Evolutionary conservation across 1,139 yeast genomes (phyloP).

Genomic region (Suhomyces terraborum): DNA sequence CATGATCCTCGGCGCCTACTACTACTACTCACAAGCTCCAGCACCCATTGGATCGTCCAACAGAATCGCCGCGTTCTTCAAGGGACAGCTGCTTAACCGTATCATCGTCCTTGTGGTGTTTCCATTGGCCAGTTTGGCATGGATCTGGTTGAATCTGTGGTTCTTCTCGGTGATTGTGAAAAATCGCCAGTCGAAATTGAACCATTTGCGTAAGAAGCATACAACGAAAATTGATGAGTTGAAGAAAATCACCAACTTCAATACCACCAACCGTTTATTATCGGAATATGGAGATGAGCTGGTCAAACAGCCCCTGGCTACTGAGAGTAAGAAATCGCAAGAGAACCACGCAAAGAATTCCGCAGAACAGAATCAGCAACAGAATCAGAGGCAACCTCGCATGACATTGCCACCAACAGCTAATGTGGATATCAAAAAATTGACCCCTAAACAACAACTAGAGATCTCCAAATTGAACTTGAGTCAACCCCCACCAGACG

Average conservation of each 20-base stretch:
- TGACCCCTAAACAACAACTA: slow-evolving; percentile 6
- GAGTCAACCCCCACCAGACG: background rate
- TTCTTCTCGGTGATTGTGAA: slow-evolving; percentile 30
- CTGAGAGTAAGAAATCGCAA: background rate
- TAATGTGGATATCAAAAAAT: background rate
- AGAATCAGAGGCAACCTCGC: no score
- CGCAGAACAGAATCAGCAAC: background rate
- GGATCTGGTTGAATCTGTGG: slow-evolving; percentile 25
- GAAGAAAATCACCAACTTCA: slow-evolving; percentile 76
- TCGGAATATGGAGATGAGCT: slow-evolving; percentile 59
- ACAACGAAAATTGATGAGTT: slow-evolving; percentile 67
- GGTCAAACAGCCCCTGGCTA: slow-evolving; percentile 20
- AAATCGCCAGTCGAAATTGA: slow-evolving; percentile 22
- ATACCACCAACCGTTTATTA: slow-evolving; percentile 72
- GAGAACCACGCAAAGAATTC: background rate
- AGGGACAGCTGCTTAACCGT: slow-evolving; percentile 25
- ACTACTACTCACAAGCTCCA: slow-evolving; percentile 28
- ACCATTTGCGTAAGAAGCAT: slow-evolving; percentile 51
- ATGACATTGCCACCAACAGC: slow-evolving; percentile 2
- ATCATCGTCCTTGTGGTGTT: slow-evolving; percentile 18
- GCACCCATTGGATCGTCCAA: slow-evolving; percentile 20
- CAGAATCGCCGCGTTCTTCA: slow-evolving; percentile 26
- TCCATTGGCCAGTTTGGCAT: slow-evolving; percentile 32
- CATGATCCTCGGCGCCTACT: slow-evolving; percentile 29
- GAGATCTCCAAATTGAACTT: slow-evolving; percentile 11